These are phyloP conservation scores for Balamuthia mandrillaris DNA, from an alignment of 208 protist genomes.

Conservation along the genomic window DNA sequence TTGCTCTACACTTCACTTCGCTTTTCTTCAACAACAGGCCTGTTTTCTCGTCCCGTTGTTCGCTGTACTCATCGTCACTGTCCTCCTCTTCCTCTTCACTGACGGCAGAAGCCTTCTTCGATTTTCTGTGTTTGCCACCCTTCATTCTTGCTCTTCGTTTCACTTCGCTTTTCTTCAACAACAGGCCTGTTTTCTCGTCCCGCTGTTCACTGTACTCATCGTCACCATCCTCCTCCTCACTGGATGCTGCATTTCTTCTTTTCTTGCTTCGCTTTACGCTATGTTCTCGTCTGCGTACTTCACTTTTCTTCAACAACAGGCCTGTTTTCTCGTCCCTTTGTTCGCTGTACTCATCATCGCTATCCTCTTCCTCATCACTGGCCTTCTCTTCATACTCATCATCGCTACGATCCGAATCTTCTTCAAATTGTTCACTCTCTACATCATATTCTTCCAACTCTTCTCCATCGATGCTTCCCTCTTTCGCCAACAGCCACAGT, in stretches of 20 bases:
- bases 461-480: background rate
- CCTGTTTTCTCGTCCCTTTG: conserved; percentile 3
- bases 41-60: conserved; percentile 5
- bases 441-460: background rate
- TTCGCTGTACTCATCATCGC: conserved; percentile 20
- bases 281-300: background rate
- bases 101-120: background rate
- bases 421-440: no score
- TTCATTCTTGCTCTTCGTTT: background rate
- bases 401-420: no score
- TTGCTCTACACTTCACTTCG: background rate
- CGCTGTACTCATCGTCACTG: background rate
- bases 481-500: background rate
- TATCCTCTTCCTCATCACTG: background rate
- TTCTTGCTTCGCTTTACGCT: background rate
- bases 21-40: conserved; percentile 10
- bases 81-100: background rate
- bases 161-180: conserved; percentile 17
- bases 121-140: background rate
- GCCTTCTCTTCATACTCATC: background rate
- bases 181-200: background rate
- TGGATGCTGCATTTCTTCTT: no score
- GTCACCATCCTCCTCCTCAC: background rate
- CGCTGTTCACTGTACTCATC: conserved; percentile 24
- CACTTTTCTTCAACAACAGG: background rate